phyloP scores from a whole-genome alignment of 2,329 filamentous ascomycete genomes.

The Talaromyces albobiverticillius region DNA sequence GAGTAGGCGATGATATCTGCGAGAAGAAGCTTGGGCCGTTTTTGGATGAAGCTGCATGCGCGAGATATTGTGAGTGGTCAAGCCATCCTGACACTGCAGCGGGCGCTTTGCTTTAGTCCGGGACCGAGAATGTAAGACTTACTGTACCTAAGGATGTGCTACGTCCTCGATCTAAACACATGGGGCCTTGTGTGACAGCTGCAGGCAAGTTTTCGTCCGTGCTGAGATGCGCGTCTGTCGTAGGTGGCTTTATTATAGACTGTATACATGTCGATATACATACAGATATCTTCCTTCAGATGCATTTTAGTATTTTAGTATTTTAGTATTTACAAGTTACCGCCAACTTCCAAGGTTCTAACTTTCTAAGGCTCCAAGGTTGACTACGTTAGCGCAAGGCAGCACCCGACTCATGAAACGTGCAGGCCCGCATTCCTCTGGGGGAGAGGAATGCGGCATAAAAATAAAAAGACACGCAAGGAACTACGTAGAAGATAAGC shows the following conservation, averaged over 20 bases:
- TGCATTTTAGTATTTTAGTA: too few species aligned
- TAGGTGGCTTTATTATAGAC: too few species aligned
- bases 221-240: too few species aligned
- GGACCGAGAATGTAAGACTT: background rate
- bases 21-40: slow-evolving; percentile 13
- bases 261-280: too few species aligned
- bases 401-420: slow-evolving; percentile 1
- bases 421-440: slow-evolving; percentile 6
- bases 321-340: too few species aligned
- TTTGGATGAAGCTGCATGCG: slow-evolving; percentile 10
- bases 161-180: slow-evolving; percentile 3
- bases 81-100: slow-evolving; percentile 10
- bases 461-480: background rate
- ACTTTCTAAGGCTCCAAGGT: too few species aligned
- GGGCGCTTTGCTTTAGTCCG: slow-evolving; percentile 8
- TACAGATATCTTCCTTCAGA: too few species aligned
- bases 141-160: background rate
- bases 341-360: too few species aligned
- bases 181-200: slow-evolving; percentile 7
- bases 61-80: slow-evolving; percentile 18
- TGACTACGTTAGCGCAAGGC: background rate
- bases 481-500: background rate
- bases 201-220: too few species aligned
- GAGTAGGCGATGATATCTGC: background rate
- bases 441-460: background rate